A percentile compares a stretch with the other conserved stretches of the same genome.
These are phyloP conservation scores for Zancudomyces culisetae DNA, from an alignment of 371 early-diverging fungal species.

Conservation along the genomic window DNA sequence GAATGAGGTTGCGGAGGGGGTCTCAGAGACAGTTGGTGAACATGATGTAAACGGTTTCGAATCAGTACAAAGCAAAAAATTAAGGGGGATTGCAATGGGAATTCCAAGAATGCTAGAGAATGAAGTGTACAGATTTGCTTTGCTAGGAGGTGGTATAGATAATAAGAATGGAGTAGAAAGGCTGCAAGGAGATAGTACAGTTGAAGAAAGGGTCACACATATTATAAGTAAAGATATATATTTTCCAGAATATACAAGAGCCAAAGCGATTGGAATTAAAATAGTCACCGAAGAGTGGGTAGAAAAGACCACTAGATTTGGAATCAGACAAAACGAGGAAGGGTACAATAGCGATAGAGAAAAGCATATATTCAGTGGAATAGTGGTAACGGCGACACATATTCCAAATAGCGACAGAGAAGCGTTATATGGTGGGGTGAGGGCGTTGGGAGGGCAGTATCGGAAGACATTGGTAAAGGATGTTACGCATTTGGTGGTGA, in stretches of 20 bases:
- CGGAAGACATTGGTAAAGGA: slow-evolving; percentile 21
- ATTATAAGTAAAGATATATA: slow-evolving; percentile 17
- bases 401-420: slow-evolving; percentile 24
- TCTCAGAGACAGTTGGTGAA: not conserved
- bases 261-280: slow-evolving; percentile 8
- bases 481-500: slow-evolving; percentile 28
- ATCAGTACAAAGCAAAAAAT: slow-evolving; percentile 8
- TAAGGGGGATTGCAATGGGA: slow-evolving; percentile 16
- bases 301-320: slow-evolving; percentile 8
- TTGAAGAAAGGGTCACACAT: slow-evolving; percentile 9
- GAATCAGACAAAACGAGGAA: slow-evolving; percentile 13
- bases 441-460: slow-evolving; percentile 23
- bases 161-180: not conserved
- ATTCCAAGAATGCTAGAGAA: slow-evolving; percentile 7
- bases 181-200: not conserved
- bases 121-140: slow-evolving; percentile 7
- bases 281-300: slow-evolving; percentile 20
- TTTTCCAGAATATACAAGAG: slow-evolving; percentile 19
- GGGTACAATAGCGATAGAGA: slow-evolving; percentile 12
- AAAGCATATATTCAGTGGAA: slow-evolving; percentile 19
- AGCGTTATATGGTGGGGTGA: slow-evolving; percentile 21
- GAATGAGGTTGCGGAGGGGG: not conserved
- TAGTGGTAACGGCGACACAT: slow-evolving; percentile 20
- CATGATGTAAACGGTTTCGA: too few species aligned
- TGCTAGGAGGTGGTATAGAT: too few species aligned